phyloP scores from a whole-genome alignment of 2,329 filamentous ascomycete species.

The Verticillium tricorpus region DNA sequence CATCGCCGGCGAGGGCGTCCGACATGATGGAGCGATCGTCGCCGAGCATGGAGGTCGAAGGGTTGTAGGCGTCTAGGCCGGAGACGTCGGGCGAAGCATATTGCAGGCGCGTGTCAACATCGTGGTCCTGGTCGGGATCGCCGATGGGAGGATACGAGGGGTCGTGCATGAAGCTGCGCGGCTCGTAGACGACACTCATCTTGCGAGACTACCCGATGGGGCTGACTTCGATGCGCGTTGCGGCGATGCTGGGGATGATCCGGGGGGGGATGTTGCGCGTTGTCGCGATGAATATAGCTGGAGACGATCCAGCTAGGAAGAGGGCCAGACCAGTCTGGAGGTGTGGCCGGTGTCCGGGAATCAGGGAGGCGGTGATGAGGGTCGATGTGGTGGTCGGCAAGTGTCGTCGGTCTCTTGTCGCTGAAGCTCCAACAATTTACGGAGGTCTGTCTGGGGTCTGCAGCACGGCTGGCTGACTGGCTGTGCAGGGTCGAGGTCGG shows the following conservation, averaged over 20 bases:
- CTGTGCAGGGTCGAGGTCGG: neutral
- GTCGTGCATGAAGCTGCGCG: constrained; percentile 43
- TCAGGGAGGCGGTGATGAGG: neutral
- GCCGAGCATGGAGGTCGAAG: constrained; percentile 30
- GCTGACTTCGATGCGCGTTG: neutral
- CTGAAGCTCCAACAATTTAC: neutral
- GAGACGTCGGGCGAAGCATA: constrained; percentile 36
- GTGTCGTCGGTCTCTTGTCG: neutral
- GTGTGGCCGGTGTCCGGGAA: neutral
- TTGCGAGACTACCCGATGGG: constrained; percentile 14
- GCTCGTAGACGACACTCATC: constrained; percentile 51
- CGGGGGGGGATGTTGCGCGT: neutral
- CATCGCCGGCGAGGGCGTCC: constrained; percentile 28
- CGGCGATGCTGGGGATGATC: neutral
- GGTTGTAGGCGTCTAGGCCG: constrained; percentile 38
- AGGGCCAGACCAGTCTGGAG: neutral
- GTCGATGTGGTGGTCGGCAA: neutral
- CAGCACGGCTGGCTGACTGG: neutral
- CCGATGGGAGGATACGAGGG: constrained; percentile 42
- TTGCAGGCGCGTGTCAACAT: constrained; percentile 21
- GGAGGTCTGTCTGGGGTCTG: neutral
- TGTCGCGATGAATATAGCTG: neutral
- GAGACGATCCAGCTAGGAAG: neutral
- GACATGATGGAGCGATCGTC: constrained; percentile 32
- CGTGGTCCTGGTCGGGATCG: constrained; percentile 33